phyloP scores from a whole-genome alignment of 2,329 filamentous ascomycete species.

The Epichloe scottii region DNA sequence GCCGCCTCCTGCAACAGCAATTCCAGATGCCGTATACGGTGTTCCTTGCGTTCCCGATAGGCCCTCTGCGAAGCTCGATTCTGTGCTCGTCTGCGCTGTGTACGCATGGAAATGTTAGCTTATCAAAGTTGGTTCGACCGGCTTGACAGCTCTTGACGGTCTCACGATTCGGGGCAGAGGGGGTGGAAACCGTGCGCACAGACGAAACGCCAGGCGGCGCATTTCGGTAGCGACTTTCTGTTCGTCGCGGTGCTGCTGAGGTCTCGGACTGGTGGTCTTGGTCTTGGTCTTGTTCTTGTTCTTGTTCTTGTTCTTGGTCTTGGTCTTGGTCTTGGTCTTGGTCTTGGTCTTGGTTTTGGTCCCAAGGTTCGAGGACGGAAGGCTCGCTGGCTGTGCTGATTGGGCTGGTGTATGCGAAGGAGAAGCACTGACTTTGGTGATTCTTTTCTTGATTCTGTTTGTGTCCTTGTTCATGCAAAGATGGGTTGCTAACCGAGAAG shows the following conservation, averaged over 20 bases:
- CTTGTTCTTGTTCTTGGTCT: background rate
- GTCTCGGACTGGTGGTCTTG: background rate
- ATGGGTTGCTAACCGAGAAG: too few species aligned
- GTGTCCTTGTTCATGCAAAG: too few species aligned
- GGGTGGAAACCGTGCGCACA: conserved; percentile 19
- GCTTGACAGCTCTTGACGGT: too few species aligned
- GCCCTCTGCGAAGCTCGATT: conserved; percentile 7
- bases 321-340: background rate
- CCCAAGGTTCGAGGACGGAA: background rate
- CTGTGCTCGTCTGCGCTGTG: conserved; percentile 19
- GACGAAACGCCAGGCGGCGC: conserved; percentile 36
- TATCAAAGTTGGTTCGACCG: background rate
- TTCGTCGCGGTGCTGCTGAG: conserved; percentile 19
- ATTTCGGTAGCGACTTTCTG: conserved; percentile 41
- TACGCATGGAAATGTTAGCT: conserved; percentile 7
- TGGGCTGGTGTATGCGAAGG: conserved; percentile 3
- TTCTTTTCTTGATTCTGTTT: too few species aligned
- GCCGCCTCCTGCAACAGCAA: conserved; percentile 36
- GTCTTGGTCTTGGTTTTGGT: background rate
- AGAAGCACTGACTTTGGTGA: too few species aligned
- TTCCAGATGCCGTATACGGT: conserved; percentile 45
- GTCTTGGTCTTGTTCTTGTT: too few species aligned
- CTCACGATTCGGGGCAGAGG: too few species aligned
- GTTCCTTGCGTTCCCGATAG: too few species aligned
- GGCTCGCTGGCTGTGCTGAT: conserved; percentile 8